Conservation (phyloP, 2,329 filamentous ascomycete genomes). For the Chaetomium strumarium region DNA sequence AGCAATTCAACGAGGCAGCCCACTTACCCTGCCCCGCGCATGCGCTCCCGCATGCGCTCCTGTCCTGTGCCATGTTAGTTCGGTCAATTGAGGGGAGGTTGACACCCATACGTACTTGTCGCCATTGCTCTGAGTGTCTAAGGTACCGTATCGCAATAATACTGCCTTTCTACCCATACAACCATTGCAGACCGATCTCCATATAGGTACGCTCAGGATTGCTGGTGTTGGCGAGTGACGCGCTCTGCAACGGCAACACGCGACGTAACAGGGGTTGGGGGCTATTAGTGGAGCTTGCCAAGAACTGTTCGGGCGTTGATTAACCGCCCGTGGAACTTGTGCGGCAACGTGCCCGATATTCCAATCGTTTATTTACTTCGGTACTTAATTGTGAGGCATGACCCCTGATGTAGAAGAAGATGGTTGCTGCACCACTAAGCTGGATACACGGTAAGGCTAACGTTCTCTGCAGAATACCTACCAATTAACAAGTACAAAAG, state of each 20-base stretch:
- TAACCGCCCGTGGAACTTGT: too few species aligned
- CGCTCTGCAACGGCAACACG: neutral
- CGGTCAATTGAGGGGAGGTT: neutral
- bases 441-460: too few species aligned
- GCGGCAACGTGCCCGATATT: too few species aligned
- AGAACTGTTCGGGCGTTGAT: neutral
- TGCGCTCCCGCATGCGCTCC: constrained; percentile 58
- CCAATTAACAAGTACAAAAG: too few species aligned
- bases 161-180: neutral
- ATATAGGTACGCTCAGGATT: neutral
- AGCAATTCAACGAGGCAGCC: neutral
- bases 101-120: constrained; percentile 26
- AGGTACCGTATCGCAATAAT: neutral
- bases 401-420: too few species aligned
- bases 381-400: too few species aligned
- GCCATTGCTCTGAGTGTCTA: constrained; percentile 28
- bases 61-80: constrained; percentile 33
- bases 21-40: constrained; percentile 58
- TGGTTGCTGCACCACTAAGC: too few species aligned
- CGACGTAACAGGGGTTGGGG: neutral
- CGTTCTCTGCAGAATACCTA: too few species aligned
- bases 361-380: too few species aligned
- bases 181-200: too few species aligned
- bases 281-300: neutral
- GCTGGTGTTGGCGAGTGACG: neutral